Conservation (phyloP, 129 eudicot genomes). For the Centaurea solstitialis region DNA sequence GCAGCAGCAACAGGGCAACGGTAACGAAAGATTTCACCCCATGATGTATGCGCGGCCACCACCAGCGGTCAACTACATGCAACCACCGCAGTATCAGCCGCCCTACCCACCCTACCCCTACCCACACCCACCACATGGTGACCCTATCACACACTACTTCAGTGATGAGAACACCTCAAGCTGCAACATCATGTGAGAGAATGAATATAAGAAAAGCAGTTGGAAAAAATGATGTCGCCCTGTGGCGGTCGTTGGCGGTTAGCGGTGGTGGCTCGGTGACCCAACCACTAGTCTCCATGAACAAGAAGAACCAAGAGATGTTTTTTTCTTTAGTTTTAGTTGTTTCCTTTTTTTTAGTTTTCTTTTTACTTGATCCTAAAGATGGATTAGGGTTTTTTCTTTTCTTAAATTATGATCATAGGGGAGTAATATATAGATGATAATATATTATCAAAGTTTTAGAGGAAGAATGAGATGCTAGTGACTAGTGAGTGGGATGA, state of each 20-base stretch:
- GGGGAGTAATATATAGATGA: conserved; percentile 49
- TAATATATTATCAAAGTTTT: conserved; percentile 30
- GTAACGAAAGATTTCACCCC: conserved; percentile 85
- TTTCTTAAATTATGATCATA: conserved; percentile 29
- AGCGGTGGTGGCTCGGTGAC: conserved; percentile 28
- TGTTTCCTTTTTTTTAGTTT: conserved; percentile 17
- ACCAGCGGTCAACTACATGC: conserved; percentile 89
- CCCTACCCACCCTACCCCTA: conserved; percentile 46
- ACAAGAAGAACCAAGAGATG: conserved; percentile 40
- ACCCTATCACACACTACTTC: conserved; percentile 56
- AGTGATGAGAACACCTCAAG: conserved; percentile 95
- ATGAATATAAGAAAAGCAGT: background rate
- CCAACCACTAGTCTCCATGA: conserved; percentile 30
- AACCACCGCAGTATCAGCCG: conserved; percentile 44
- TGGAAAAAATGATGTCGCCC: background rate
- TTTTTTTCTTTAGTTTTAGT: conserved; percentile 33
- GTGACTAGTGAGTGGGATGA: conserved; percentile 19
- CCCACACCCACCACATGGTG: conserved; percentile 60
- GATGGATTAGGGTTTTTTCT: conserved; percentile 31
- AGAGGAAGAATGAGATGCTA: conserved; percentile 43
- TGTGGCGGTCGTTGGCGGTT: conserved; percentile 12
- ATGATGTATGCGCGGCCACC: conserved; percentile 95
- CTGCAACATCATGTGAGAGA: conserved; percentile 72
- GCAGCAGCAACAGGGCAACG: conserved; percentile 38
- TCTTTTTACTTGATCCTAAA: conserved; percentile 40